Evolutionary conservation across 2,329 filamentous ascomycete species (phyloP), one percentile per base, ranked within the genome.

Genomic region (Alternaria postmessia): DNA sequence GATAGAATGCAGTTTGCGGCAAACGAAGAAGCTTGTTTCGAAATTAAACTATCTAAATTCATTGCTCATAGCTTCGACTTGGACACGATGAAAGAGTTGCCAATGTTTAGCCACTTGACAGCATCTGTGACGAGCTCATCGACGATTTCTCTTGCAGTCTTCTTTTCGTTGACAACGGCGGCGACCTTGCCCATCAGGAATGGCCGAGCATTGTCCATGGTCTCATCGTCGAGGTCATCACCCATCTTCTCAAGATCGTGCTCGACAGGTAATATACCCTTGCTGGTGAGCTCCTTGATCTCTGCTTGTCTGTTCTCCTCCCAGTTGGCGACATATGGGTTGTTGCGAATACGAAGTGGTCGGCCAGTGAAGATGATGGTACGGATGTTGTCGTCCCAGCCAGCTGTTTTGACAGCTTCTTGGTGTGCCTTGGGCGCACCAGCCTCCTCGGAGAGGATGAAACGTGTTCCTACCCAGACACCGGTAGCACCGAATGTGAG

Each of bases 301-400:
- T 99, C 95, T 39, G 87, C 83, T 69, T 86, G 84, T 70, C 95
- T 91, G 85, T 98, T 95, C 74, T 90, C 90, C 83, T 99, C 94
- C 95, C 95, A 99, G 85, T 97, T 92, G 76, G 88, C 80, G 75
- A 99, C 98, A 82, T 99, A 99, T 7, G 90, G 81, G 84, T 98
- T 99, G 78, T 88, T 95, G 78, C 94, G 90, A 61, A 99, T 95
- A 69, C 95, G 92, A 77, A 99, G 86, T 36, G 95, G 95, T 59
- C 95, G 92, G 57, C 95, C 95, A 58, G 95, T 99, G 87, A 98
- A 99, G 83, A 99, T 99, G 80, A 98, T 92, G 51, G 95, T 99
- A 78, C 93, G 91, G 78, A 98, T 84, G 76, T 96, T 99, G 82
- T 99, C 95, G 81, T 98, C 93, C 79, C 95, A 97, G 70, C 91